Evolutionary conservation across 2,329 filamentous ascomycete genomes (phyloP).

Genomic region (Pseudogymnoascus sp.): DNA sequence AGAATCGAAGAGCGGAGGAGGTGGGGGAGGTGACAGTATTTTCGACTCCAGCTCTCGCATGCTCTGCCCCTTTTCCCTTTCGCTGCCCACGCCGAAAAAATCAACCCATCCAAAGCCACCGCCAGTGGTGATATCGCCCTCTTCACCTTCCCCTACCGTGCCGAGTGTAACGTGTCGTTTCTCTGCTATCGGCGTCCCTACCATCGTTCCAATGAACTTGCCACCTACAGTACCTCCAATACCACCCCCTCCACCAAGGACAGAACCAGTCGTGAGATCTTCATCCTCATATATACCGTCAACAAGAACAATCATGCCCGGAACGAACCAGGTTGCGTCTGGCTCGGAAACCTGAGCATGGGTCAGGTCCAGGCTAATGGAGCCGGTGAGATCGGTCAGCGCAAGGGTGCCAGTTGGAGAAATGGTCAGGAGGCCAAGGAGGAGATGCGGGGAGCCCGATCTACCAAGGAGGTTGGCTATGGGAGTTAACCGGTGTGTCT

Average conservation of each 20-base stretch:
- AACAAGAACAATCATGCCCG: slow-evolving; percentile 91
- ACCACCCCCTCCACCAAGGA: slow-evolving; percentile 67
- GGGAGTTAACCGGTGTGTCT: slow-evolving; percentile 80
- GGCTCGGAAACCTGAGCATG: slow-evolving; percentile 76
- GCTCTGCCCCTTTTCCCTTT: slow-evolving; percentile 69
- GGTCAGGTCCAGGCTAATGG: slow-evolving; percentile 73
- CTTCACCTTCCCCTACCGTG: slow-evolving; percentile 44
- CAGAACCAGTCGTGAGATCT: slow-evolving; percentile 60
- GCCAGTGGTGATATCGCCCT: slow-evolving; percentile 53
- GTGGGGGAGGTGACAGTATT: slow-evolving; percentile 27
- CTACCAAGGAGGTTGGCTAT: slow-evolving; percentile 70
- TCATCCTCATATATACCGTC: slow-evolving; percentile 98
- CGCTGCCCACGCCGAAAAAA: slow-evolving; percentile 84
- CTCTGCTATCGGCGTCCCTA: slow-evolving; percentile 88
- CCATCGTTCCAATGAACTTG: slow-evolving; percentile 80
- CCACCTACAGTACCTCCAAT: slow-evolving; percentile 90
- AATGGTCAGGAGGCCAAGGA: slow-evolving; percentile 74
- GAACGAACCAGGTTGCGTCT: slow-evolving; percentile 83
- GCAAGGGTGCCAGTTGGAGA: slow-evolving; percentile 75
- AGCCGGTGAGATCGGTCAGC: slow-evolving; percentile 80
- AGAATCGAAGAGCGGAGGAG: slow-evolving; percentile 14
- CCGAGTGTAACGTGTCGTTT: slow-evolving; percentile 72
- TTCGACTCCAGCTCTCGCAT: slow-evolving; percentile 52
- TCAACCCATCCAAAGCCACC: slow-evolving; percentile 96
- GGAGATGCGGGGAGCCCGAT: slow-evolving; percentile 74